Evolutionary conservation across 768 basidiomycete species (phyloP), one percentile per base, ranked within the genome.

Genomic region (Leccinum arenicola): DNA sequence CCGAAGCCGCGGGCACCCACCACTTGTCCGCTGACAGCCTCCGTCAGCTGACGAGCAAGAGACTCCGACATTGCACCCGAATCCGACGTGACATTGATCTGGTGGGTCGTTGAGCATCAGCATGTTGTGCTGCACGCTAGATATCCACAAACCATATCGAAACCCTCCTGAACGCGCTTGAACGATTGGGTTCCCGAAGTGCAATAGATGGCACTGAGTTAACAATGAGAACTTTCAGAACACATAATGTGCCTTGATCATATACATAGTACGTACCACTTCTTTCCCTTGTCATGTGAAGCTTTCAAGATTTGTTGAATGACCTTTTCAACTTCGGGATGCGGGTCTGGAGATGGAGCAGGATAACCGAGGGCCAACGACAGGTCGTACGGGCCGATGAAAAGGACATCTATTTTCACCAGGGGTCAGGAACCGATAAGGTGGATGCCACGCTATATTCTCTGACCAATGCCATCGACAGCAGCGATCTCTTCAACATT

Each of bases 351-450:
- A 31, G 80, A 78, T 15, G 87, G 87, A 6, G 83, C 71, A 1
- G 83, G 79, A 66, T 80, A 83, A 36, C 86, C 86, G 27, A 86
- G 74, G 1, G 81, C 78, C 53, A 86, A 76, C 2, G 88, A 89
- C 45, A 89, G 77, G 66, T 88, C 87, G 60, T 83, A 88, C 3
- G 86, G 87, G 4, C 87, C 86, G 55, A 88, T 82, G 71, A 86
- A 85, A 21, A 86, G 71, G 14, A 79, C 77, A 59, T 84, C 82
- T 80, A 23, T 55, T 14, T 12, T 3, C n/a, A 4, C 23, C 6
- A 11, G 48, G 33, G 31, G 23, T 64, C 23, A 59, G 56, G 11
- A 3, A 17, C 14, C 4, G 33, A 10, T 29, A n/a, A n/a, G 23
- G 23, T 23, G 23, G 3, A 19, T 10, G 0, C 4, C 25, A 49